Evolutionary conservation across 805 yeast species (phyloP).

Genomic region (Kodamaea restingae): DNA sequence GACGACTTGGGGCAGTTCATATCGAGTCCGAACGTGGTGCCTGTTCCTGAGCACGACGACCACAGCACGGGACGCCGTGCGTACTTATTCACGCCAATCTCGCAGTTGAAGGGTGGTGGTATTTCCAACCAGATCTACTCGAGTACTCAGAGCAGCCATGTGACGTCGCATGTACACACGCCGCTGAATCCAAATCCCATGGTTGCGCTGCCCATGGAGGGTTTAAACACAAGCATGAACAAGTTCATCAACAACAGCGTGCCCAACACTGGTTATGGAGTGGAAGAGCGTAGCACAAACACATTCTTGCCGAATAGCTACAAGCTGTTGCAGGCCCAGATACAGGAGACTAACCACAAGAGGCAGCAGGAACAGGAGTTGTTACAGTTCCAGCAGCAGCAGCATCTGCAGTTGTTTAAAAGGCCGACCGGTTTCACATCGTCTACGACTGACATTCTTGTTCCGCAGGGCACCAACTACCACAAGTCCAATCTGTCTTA

Average conservation of each 20-base stretch:
- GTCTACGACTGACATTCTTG: slow-evolving; percentile 11
- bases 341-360: slow-evolving; percentile 15
- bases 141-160: slow-evolving; percentile 9
- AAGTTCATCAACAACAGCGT: slow-evolving; percentile 7
- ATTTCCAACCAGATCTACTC: slow-evolving; percentile 18
- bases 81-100: slow-evolving; percentile 41
- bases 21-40: slow-evolving; percentile 37
- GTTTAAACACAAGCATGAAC: slow-evolving; percentile 4
- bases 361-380: slow-evolving; percentile 13
- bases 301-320: slow-evolving; percentile 13
- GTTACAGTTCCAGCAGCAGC: slow-evolving; percentile 16
- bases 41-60: slow-evolving; percentile 39
- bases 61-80: slow-evolving; percentile 33
- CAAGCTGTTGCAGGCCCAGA: slow-evolving; percentile 15
- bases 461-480: slow-evolving; percentile 16
- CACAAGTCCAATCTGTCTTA: slow-evolving; percentile 32
- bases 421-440: slow-evolving; percentile 12
- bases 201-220: slow-evolving; percentile 4
- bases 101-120: slow-evolving; percentile 38
- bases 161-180: slow-evolving; percentile 3
- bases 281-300: slow-evolving; percentile 1
- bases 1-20: slow-evolving; percentile 79
- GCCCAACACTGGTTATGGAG: neutral
- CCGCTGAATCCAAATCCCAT: slow-evolving; percentile 2
- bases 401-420: slow-evolving; percentile 13